Conservation (phyloP, 495 filamentous ascomycete genomes). For the Talaromyces stipitatus region DNA sequence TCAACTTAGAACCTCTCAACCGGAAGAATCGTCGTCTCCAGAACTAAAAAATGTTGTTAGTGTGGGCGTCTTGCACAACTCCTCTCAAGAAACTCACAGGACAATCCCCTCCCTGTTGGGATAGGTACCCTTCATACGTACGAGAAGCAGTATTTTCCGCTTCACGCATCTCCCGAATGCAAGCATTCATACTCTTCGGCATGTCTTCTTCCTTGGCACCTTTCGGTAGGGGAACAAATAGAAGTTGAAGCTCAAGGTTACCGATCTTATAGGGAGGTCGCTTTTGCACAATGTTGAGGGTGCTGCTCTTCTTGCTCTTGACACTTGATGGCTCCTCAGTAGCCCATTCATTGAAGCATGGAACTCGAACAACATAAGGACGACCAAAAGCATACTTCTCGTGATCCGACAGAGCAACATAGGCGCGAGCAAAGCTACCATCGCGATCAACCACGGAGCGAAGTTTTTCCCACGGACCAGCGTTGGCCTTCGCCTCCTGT, state of each 20-base stretch:
- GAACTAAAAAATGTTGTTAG: conserved; percentile 49
- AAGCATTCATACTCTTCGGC: conserved; percentile 96
- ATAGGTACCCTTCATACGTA: conserved; percentile 80
- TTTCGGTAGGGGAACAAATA: conserved; percentile 90
- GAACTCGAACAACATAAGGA: conserved; percentile 76
- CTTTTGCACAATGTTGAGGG: conserved; percentile 50
- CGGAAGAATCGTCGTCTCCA: conserved; percentile 98
- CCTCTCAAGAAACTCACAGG: conserved; percentile 57
- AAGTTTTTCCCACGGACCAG: conserved; percentile 69
- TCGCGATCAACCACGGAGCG: conserved; percentile 79
- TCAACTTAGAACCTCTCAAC: conserved; percentile 81
- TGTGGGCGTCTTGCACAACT: neutral
- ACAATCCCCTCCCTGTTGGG: conserved; percentile 96
- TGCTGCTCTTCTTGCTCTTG: conserved; percentile 77
- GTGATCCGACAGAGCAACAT: conserved; percentile 87
- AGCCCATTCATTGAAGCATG: conserved; percentile 98
- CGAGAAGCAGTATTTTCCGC: conserved; percentile 67
- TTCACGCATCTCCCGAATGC: conserved; percentile 84
- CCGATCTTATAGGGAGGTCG: conserved; percentile 90
- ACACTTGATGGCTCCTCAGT: conserved; percentile 76
- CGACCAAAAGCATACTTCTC: conserved; percentile 79
- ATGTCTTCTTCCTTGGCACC: conserved; percentile 88
- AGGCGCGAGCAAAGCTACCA: conserved; percentile 87
- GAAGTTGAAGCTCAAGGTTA: conserved; percentile 83
- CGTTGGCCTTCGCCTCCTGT: conserved; percentile 57